phyloP scores from a whole-genome alignment of 352 stramenopile genomes.

The Lagenidium giganteum region DNA sequence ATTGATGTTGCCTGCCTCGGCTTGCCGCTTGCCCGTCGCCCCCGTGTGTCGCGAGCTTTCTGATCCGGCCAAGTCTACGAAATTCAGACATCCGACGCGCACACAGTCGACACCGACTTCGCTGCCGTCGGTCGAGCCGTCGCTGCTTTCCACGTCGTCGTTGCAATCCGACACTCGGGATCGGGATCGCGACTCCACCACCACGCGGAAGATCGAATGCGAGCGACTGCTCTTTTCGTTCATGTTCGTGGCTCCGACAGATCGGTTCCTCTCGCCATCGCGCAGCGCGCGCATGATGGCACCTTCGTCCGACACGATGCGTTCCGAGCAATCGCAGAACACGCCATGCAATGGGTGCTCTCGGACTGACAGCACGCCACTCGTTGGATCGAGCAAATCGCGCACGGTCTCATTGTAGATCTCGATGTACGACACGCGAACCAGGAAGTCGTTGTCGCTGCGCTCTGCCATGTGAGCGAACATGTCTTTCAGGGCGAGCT shows the following conservation, averaged over 20 bases:
- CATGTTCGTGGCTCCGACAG: constrained; percentile 39
- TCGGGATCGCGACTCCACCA: constrained; percentile 33
- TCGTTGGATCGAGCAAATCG: constrained; percentile 79
- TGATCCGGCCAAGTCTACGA: constrained; percentile 21
- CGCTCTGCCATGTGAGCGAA: constrained; percentile 46
- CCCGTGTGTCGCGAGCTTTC: constrained; percentile 14
- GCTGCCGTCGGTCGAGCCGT: constrained; percentile 3
- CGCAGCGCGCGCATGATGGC: constrained; percentile 29
- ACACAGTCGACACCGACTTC: constrained; percentile 15
- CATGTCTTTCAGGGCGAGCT: constrained; percentile 41
- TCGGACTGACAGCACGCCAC: constrained; percentile 27
- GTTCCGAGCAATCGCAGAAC: constrained; percentile 44
- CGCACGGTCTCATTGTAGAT: constrained; percentile 98
- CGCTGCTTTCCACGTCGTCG: constrained; percentile 2
- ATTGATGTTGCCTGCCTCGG: constrained; percentile 10
- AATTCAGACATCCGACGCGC: constrained; percentile 21
- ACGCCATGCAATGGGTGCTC: constrained; percentile 44
- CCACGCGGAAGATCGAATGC: constrained; percentile 43
- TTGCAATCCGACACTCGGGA: constrained; percentile 14
- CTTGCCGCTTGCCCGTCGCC: constrained; percentile 7
- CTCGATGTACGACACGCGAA: constrained; percentile 95
- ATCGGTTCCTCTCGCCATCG: constrained; percentile 37
- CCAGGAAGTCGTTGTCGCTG: constrained; percentile 70
- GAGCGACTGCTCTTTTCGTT: constrained; percentile 55
- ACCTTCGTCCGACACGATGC: constrained; percentile 29